Evolutionary conservation across 1,284 basidiomycete species (phyloP).

Genomic region (Tilletia caries): DNA sequence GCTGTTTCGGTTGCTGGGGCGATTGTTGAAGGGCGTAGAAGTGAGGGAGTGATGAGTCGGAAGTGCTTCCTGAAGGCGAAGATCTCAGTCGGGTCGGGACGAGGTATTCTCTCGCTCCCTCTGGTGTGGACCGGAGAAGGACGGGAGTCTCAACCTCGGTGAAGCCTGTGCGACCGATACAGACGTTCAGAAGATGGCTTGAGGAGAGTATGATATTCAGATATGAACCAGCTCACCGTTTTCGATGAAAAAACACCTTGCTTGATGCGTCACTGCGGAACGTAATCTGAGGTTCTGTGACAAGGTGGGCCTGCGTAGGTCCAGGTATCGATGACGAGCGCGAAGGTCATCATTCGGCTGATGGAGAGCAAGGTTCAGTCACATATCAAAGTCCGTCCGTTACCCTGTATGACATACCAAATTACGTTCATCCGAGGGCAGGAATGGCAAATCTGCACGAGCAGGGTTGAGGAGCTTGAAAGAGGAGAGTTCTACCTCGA

Average conservation of each 20-base stretch:
- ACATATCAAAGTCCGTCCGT: conserved; percentile 66
- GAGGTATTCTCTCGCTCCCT: conserved; percentile 89
- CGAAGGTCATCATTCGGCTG: conserved; percentile 78
- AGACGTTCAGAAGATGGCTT: no score
- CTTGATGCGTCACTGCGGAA: conserved; percentile 72
- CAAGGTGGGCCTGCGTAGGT: conserved; percentile 72
- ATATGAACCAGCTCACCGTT: conserved; percentile 59
- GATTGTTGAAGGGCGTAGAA: conserved; percentile 92
- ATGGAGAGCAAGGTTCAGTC: conserved; percentile 14
- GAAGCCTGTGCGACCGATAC: conserved; percentile 65
- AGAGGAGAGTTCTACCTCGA: conserved; percentile 16
- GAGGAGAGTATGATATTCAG: neutral
- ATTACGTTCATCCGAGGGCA: conserved; percentile 54
- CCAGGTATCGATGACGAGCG: conserved; percentile 78
- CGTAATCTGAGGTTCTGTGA: conserved; percentile 75
- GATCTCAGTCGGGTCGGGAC: conserved; percentile 70
- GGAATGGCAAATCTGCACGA: conserved; percentile 41
- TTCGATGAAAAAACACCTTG: conserved; percentile 70
- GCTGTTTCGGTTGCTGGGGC: conserved; percentile 92
- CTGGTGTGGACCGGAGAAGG: conserved; percentile 85
- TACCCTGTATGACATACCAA: conserved; percentile 69
- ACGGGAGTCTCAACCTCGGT: conserved; percentile 89
- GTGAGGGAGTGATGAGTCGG: conserved; percentile 56
- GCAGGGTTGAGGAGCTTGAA: conserved; percentile 17
- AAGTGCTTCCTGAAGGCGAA: conserved; percentile 32